Evolutionary conservation across 2,329 filamentous ascomycete genomes (phyloP).

Genomic region (Alternaria sp.): DNA sequence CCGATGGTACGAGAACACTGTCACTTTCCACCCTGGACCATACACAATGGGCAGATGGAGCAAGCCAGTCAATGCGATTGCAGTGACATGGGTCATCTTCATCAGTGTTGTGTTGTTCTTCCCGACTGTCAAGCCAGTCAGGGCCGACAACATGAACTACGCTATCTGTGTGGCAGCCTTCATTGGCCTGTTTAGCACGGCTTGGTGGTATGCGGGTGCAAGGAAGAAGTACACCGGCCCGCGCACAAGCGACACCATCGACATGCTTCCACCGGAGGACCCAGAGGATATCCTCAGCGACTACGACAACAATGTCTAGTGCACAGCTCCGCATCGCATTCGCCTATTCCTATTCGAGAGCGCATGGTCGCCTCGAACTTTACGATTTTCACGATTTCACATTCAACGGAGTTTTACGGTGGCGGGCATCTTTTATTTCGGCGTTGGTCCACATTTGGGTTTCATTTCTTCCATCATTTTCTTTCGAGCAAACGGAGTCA

Average conservation of each 20-base stretch:
- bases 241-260: constrained; percentile 61
- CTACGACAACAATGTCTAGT: constrained; percentile 37
- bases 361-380: background rate
- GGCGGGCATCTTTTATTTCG: background rate
- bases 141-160: constrained; percentile 56
- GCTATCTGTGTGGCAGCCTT: constrained; percentile 54
- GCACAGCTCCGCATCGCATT: background rate
- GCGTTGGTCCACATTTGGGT: background rate
- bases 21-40: constrained; percentile 63
- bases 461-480: background rate
- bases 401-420: background rate
- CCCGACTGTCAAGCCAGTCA: constrained; percentile 53
- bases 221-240: constrained; percentile 63
- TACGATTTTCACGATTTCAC: constrained; percentile 6
- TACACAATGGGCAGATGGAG: constrained; percentile 64
- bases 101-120: constrained; percentile 67
- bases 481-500: background rate
- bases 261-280: constrained; percentile 50
- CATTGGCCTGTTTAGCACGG: constrained; percentile 57
- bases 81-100: constrained; percentile 67
- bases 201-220: constrained; percentile 54
- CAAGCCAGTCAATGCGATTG: constrained; percentile 61
- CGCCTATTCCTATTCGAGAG: background rate
- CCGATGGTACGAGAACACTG: constrained; percentile 58
- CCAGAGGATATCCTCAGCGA: constrained; percentile 48